A percentile compares a stretch with the other conserved stretches of the same genome.
Evolutionary conservation across 1,139 yeast species (phyloP).

Genomic region (Suhomyces taliae): DNA sequence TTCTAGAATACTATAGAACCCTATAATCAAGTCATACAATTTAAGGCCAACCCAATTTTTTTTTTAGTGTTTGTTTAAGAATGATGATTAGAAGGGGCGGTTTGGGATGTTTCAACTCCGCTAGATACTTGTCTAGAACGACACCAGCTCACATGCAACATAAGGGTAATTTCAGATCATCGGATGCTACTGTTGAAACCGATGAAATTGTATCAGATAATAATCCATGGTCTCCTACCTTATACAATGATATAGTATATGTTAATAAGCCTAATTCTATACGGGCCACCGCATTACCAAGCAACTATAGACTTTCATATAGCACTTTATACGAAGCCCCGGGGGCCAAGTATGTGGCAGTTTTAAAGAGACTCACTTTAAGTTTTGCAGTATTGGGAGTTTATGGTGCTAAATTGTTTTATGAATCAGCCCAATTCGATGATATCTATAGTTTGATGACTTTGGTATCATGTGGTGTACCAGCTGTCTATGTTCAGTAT

Average conservation of each 20-base stretch:
- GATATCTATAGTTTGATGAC: conserved; percentile 51
- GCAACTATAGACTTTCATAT: conserved; percentile 51
- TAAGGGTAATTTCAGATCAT: conserved; percentile 11
- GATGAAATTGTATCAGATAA: conserved; percentile 45
- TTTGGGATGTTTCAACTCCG: neutral
- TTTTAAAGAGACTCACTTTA: conserved; percentile 53
- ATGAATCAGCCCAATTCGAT: conserved; percentile 57
- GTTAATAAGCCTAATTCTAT: conserved; percentile 23
- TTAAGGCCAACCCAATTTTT: no score
- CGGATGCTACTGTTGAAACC: conserved; percentile 41
- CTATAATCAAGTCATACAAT: neutral
- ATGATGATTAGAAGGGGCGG: no score
- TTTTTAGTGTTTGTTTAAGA: no score
- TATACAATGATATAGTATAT: conserved; percentile 38
- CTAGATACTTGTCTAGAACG: neutral
- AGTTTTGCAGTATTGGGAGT: conserved; percentile 57
- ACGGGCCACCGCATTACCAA: conserved; percentile 30
- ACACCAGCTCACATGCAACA: conserved; percentile 1
- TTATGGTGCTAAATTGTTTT: conserved; percentile 55
- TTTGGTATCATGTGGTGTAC: conserved; percentile 40
- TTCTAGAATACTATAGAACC: neutral
- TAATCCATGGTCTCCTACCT: conserved; percentile 52
- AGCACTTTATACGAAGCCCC: conserved; percentile 59
- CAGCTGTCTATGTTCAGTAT: conserved; percentile 53
- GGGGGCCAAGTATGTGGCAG: conserved; percentile 53